Evolutionary conservation across 305 asterid genomes (phyloP), one percentile per base, ranked within the genome.

Genomic region (Plantago rigida): DNA sequence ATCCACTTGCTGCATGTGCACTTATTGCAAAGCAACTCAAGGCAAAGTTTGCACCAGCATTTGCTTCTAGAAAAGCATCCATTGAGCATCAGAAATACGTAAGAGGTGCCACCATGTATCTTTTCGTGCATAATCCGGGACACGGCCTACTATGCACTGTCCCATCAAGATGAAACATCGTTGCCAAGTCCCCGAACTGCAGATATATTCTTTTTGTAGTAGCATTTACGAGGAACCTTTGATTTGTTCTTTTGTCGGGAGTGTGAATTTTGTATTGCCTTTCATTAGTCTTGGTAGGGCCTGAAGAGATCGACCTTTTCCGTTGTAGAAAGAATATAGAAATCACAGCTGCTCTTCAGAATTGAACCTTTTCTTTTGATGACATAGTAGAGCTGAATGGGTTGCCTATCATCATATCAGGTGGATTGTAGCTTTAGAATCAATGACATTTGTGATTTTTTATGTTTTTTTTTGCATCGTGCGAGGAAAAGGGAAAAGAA

Each of bases 141-240:
- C 94, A 87, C 34, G 91, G 91, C 39, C 79, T 71, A 13, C 97
- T 90, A 69, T 87, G 97, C 76, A 78, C 84, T 9, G 79, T 81
- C 39, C 85, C 91, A 54, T 69, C 75, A 62, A 63, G 65, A 65
- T 71, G 74, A 78, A 62, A 22, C 71, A 15, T 17, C 7, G 3
- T 9, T 4, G 29, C 52, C 28, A 46, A 24, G 44, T 45, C 65
- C 62, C 56, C 6, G 49, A 24, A 29, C 9, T 14, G 26, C 29
- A 14, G 41, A n/a, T 52, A 41, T 46, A 49, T 60, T 65, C 54
- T 60, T 69, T 53, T 57, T 36, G 9, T 5, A 36, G 60, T 59
- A 68, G 73, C 67, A 65, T 61, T 69, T 60, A 56, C 51, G 44
- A 28, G 3, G 34, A 59, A 48, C 51, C 57, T 55, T 57, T 51